Evolutionary conservation across 73 alveolate species (phyloP).

Genomic region (Paramecium sexaurelia): DNA sequence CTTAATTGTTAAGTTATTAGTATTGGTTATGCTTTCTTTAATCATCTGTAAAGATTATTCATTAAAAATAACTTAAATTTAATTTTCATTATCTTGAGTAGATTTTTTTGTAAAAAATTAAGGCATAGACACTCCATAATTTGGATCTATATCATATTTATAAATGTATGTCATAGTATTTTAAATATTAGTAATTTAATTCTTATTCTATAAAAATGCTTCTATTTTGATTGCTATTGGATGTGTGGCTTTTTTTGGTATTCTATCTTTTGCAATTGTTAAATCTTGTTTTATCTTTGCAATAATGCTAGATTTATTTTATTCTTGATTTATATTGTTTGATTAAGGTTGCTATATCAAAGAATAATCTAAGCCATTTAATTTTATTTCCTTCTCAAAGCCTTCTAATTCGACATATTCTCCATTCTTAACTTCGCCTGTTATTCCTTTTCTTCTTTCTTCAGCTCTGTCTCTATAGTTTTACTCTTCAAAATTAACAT

Average conservation of each 20-base stretch:
- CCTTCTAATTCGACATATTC: background rate
- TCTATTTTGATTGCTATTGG: conserved; percentile 28
- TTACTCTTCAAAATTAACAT: background rate
- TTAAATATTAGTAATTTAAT: background rate
- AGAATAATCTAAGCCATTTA: background rate
- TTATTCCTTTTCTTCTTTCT: background rate
- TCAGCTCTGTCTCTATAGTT: conserved; percentile 11
- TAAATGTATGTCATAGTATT: background rate
- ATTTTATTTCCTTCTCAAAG: background rate
- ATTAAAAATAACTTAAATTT: background rate
- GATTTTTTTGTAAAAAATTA: background rate
- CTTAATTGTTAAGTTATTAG: background rate
- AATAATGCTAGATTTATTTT: background rate
- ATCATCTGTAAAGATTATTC: background rate
- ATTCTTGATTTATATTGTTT: background rate
- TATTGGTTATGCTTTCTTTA: background rate
- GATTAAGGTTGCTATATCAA: background rate
- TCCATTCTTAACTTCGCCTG: background rate
- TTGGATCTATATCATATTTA: conserved; percentile 11
- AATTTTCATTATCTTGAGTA: background rate
- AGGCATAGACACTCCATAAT: background rate
- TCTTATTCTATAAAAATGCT: background rate
- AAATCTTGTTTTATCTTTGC: background rate
- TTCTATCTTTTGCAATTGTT: background rate
- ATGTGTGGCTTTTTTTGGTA: background rate